Evolutionary conservation across 176 grass and related monocot species (phyloP), one percentile per base, ranked within the genome.

Genomic region (Bolboschoenus planiculmis): DNA sequence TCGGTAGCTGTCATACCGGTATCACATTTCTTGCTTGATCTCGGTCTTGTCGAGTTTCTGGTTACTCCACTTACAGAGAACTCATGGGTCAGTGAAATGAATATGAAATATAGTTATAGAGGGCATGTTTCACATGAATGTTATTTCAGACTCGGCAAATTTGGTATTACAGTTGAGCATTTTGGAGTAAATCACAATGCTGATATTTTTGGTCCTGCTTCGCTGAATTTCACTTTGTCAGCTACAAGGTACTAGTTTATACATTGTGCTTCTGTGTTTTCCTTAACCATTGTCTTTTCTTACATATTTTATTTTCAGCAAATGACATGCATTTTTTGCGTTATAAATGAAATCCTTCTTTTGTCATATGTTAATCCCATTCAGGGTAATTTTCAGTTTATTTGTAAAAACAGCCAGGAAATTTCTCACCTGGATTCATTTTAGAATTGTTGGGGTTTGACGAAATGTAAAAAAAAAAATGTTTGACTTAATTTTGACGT

Each of bases 131-230:
- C 80, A 31, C 84, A 87, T 61, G 81, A 90, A 84, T 80, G 87
- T 85, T 81, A 23, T 80, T 85, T 94, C 37, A 90, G 37, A 44
- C 83, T 92, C 81, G 15, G 71, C 71, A 88, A 80, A 64, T 82
- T 94, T 85, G 83, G 71, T 90, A 65, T 89, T 85, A 29, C 72
- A 39, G 81, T 92, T 74, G 85, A 88, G 81, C 71, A 94, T 87
- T 82, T 88, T 74, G 90, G 91, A 60, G 63, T 51, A 80, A 83
- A 87, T 86, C 60, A 89, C 35, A 86, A 86, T 44, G 90, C 63
- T 87, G 88, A 88, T 27, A 67, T 94, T 87, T 76, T 90, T 68
- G 92, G 92, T 64, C 92, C 90, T 14, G 73, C 91, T 81, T 90
- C 92, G 47, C 40, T 67, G 84, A 90, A 86, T 90, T 83, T 90